A percentile compares a stretch with the other conserved stretches of the same genome.
These are phyloP conservation scores for Prunus persica DNA, from an alignment of 306 rosid genomes.

Conservation along the genomic window DNA sequence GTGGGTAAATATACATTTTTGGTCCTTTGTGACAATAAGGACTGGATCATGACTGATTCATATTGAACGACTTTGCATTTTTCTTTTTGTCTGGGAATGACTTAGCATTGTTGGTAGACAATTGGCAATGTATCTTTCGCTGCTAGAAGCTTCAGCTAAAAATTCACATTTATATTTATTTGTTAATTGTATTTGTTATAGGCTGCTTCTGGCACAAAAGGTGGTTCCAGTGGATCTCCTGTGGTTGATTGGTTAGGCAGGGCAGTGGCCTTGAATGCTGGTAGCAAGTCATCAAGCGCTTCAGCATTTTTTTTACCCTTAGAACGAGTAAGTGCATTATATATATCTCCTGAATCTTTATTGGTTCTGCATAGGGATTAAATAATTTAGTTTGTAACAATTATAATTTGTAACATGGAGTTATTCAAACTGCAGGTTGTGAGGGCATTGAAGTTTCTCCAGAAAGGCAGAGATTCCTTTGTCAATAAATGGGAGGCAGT, in stretches of 20 bases:
- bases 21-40: neutral
- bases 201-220: conserved; percentile 99
- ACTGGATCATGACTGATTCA: neutral
- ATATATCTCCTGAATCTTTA: conserved; percentile 5
- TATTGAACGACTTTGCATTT: neutral
- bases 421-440: conserved; percentile 67
- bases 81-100: neutral
- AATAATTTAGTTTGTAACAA: conserved; percentile 21
- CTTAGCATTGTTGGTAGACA: neutral
- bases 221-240: conserved; percentile 98
- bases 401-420: neutral
- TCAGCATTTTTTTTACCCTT: conserved; percentile 91
- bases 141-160: conserved; percentile 5
- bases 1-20: neutral
- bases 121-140: neutral
- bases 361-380: conserved; percentile 4
- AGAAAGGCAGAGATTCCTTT: conserved; percentile 56
- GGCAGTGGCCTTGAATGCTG: conserved; percentile 96
- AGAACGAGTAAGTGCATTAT: conserved; percentile 65
- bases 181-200: conserved; percentile 24
- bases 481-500: conserved; percentile 73
- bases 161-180: neutral
- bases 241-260: conserved; percentile 94
- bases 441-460: conserved; percentile 81
- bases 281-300: conserved; percentile 95